These are phyloP conservation scores for Vitellaria paradoxa DNA, from an alignment of 179 eudicot genomes.

Conservation along the genomic window DNA sequence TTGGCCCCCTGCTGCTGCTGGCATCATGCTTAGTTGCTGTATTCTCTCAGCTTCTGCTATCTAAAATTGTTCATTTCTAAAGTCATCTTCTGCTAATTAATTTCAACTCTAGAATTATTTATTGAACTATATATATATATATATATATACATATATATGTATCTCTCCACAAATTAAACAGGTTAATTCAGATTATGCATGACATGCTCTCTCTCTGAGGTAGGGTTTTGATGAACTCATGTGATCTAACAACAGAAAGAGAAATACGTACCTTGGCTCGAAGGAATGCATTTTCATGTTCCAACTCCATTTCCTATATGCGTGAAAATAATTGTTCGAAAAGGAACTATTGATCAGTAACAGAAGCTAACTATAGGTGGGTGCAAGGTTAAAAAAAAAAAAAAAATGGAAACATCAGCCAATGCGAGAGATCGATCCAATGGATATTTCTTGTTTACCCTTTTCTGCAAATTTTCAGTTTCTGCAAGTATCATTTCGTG, in stretches of 20 bases:
- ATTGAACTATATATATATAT: too few relatives aligned
- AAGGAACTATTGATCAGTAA: not conserved
- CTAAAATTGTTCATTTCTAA: constrained; percentile 20
- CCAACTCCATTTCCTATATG: constrained; percentile 52
- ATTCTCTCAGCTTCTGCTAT: constrained; percentile 51
- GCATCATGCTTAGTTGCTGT: constrained; percentile 50
- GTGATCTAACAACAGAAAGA: too few relatives aligned
- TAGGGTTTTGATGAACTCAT: too few relatives aligned
- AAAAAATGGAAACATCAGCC: too few relatives aligned
- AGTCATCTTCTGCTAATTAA: too few relatives aligned
- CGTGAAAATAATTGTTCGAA: not conserved
- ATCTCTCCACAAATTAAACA: too few relatives aligned
- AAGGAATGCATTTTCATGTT: constrained; percentile 56
- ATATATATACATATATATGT: too few relatives aligned
- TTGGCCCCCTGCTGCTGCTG: constrained; percentile 20
- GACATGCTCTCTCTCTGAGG: too few relatives aligned
- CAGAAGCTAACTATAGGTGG: not conserved
- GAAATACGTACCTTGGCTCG: constrained; percentile 46
- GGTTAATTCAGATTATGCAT: too few relatives aligned
- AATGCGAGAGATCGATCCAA: not conserved
- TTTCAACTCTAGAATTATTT: too few relatives aligned
- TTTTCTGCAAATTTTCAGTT: constrained; percentile 64
- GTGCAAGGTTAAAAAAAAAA: too few relatives aligned
- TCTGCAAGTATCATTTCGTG: constrained; percentile 69
- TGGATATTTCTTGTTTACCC: constrained; percentile 36